Evolutionary conservation across 2,329 filamentous ascomycete genomes (phyloP).

Genomic region (Fusarium liriodendri): DNA sequence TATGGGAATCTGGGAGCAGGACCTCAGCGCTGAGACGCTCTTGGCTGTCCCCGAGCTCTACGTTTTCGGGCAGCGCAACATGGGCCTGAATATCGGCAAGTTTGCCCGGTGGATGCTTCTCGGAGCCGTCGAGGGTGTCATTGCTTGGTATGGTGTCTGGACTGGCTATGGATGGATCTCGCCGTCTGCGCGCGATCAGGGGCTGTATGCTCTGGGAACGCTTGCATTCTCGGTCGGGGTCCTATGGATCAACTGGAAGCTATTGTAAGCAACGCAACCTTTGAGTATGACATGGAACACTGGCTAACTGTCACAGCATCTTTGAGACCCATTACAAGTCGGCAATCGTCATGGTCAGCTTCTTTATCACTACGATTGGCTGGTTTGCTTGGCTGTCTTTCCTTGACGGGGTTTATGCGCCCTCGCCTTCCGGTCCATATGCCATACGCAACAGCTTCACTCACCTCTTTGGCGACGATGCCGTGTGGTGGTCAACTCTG

Average conservation of each 20-base stretch:
- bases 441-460: conserved; percentile 76
- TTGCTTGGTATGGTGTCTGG: conserved; percentile 76
- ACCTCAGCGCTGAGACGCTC: conserved; percentile 83
- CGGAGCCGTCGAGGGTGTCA: conserved; percentile 76
- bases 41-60: conserved; percentile 95
- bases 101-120: conserved; percentile 84
- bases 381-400: conserved; percentile 83
- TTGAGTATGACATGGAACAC: neutral
- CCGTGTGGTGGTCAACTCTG: conserved; percentile 79
- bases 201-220: conserved; percentile 79
- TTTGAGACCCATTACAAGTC: conserved; percentile 85
- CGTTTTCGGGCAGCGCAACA: conserved; percentile 78
- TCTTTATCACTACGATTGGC: conserved; percentile 70
- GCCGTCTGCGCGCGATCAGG: conserved; percentile 69
- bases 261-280: conserved; percentile 70
- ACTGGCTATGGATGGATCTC: conserved; percentile 60
- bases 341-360: conserved; percentile 67
- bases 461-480: conserved; percentile 73
- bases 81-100: conserved; percentile 78
- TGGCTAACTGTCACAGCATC: conserved; percentile 56
- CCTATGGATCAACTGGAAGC: conserved; percentile 79
- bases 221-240: conserved; percentile 78
- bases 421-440: conserved; percentile 64
- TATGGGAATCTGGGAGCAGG: conserved; percentile 91
- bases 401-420: conserved; percentile 71